A percentile compares a stretch with the other conserved stretches of the same genome.
phyloP scores from a whole-genome alignment of 768 basidiomycete species.

The Chiua virens region DNA sequence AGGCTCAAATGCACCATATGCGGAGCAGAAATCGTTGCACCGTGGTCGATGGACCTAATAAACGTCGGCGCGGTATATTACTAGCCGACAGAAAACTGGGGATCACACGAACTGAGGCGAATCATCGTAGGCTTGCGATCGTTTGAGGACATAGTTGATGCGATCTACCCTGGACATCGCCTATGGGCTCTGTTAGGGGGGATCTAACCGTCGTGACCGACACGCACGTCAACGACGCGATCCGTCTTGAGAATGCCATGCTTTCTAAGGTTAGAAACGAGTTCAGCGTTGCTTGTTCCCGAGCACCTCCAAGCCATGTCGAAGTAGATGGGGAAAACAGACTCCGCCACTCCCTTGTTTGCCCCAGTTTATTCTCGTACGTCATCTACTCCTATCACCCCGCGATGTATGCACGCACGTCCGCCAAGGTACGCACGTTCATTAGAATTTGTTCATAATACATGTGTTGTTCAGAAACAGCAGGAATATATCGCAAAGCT shows the following conservation, averaged over 20 bases:
- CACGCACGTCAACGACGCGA: slow-evolving; percentile 52
- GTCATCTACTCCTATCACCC: slow-evolving; percentile 6
- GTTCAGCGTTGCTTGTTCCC: slow-evolving; percentile 68
- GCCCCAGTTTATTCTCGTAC: slow-evolving; percentile 2
- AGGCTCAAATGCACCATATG: slow-evolving; percentile 71
- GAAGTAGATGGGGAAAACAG: no score
- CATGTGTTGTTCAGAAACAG: slow-evolving; percentile 42
- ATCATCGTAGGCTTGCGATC: slow-evolving; percentile 67
- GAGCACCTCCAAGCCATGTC: slow-evolving; percentile 82
- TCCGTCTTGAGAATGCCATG: slow-evolving; percentile 58
- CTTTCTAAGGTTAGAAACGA: slow-evolving; percentile 64
- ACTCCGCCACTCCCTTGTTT: slow-evolving; percentile 10
- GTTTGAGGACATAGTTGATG: slow-evolving; percentile 59
- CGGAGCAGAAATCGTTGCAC: slow-evolving; percentile 93
- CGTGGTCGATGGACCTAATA: slow-evolving; percentile 68
- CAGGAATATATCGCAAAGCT: slow-evolving; percentile 48
- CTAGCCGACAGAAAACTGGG: slow-evolving; percentile 17
- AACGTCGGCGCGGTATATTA: background rate
- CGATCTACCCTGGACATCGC: slow-evolving; percentile 74
- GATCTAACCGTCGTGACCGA: background rate
- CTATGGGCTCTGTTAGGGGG: slow-evolving; percentile 32
- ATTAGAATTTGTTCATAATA: background rate
- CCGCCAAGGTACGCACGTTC: slow-evolving; percentile 25
- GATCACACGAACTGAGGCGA: slow-evolving; percentile 61
- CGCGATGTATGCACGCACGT: slow-evolving; percentile 32